Percentiles rank a stretch among this genome's conserved stretches.
Evolutionary conservation across 306 rosid genomes (phyloP).

Genomic region (Trichosanthes cucumerina): DNA sequence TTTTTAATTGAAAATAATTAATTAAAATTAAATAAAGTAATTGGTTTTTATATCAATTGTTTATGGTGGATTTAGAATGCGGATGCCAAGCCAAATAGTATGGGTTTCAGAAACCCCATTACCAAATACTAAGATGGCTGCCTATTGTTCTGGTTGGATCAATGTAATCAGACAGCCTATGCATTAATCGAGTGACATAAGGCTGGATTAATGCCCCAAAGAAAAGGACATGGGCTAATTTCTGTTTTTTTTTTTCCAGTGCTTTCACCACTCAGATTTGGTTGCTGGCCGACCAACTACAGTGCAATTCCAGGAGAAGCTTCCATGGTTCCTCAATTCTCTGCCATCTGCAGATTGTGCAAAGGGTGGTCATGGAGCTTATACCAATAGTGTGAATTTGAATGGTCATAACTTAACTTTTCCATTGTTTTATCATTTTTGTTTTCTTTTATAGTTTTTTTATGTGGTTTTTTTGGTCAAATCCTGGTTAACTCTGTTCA

Average conservation of each 20-base stretch:
- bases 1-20: not conserved
- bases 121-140: not conserved
- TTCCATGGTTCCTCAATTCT: conserved; percentile 97
- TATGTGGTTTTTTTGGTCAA: not conserved
- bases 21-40: not conserved
- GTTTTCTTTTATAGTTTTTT: not conserved
- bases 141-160: not conserved
- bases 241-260: conserved; percentile 44
- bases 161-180: not conserved
- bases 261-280: conserved; percentile 92
- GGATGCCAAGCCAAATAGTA: not conserved
- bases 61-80: not conserved
- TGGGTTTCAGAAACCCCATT: not conserved
- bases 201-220: not conserved
- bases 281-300: conserved; percentile 85
- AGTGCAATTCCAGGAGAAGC: conserved; percentile 80
- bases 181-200: not conserved
- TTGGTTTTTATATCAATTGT: not conserved
- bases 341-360: conserved; percentile 99
- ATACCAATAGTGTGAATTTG: conserved; percentile 88
- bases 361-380: conserved; percentile 99
- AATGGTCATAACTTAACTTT: conserved; percentile 43
- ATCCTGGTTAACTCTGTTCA: not conserved
- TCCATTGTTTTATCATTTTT: not conserved
- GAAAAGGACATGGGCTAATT: conserved; percentile 18